Evolutionary conservation across 257 asterid genomes (phyloP).

Genomic region (Solanum chaucha): DNA sequence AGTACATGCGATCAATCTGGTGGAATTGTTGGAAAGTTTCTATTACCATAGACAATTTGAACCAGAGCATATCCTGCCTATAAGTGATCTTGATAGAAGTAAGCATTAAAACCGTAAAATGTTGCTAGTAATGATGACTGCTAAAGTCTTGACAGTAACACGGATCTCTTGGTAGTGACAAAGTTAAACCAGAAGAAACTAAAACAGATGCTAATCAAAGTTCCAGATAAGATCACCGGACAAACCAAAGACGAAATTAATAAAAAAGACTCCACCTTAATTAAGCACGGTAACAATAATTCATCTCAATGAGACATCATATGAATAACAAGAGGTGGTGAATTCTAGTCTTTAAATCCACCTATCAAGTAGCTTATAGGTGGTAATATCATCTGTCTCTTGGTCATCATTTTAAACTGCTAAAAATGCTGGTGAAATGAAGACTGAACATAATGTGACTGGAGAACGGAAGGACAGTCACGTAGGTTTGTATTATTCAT

Average conservation of each 20-base stretch:
- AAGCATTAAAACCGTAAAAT: background rate
- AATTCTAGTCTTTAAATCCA: background rate
- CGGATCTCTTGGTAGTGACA: background rate
- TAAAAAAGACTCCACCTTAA: background rate
- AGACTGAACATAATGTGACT: background rate
- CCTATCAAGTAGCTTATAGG: background rate
- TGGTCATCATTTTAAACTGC: background rate
- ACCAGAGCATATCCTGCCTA: background rate
- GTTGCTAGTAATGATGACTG: background rate
- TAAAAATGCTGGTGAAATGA: background rate
- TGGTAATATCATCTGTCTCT: background rate
- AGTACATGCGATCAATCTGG: background rate
- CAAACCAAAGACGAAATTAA: background rate
- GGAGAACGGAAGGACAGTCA: background rate
- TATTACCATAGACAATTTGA: background rate
- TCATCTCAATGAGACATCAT: background rate
- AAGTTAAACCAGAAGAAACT: background rate
- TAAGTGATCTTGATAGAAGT: background rate
- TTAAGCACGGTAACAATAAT: background rate
- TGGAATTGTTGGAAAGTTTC: background rate
- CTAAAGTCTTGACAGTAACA: background rate
- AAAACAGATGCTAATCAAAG: background rate
- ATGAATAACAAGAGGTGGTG: background rate
- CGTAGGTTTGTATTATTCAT: background rate
- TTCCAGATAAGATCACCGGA: background rate